A percentile compares a stretch with the other conserved stretches of the same genome.
phyloP scores from a whole-genome alignment of 768 basidiomycete genomes.

The Russula sp. region DNA sequence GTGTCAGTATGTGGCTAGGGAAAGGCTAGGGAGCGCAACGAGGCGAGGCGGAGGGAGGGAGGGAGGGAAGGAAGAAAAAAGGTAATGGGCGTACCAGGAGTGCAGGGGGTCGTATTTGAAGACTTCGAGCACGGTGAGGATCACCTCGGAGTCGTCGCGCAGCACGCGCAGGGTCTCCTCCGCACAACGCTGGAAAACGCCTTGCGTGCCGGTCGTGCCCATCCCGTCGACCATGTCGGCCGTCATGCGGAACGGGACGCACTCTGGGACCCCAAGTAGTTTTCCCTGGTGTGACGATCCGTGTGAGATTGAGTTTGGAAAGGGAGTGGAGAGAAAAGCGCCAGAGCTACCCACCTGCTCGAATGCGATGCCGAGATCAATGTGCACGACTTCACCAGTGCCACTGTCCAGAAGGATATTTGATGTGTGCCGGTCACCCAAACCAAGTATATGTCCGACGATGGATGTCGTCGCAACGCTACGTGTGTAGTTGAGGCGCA shows the following conservation, averaged over 20 bases:
- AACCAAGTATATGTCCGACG: slow-evolving; percentile 85
- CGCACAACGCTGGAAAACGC: slow-evolving; percentile 91
- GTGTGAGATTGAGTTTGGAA: background rate
- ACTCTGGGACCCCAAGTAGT: slow-evolving; percentile 70
- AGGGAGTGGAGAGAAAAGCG: background rate
- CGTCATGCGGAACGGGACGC: slow-evolving; percentile 93
- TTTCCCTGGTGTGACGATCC: slow-evolving; percentile 53
- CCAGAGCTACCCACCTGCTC: slow-evolving; percentile 58
- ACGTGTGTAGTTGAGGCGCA: slow-evolving; percentile 83
- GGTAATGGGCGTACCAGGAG: slow-evolving; percentile 56
- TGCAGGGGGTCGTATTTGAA: slow-evolving; percentile 96
- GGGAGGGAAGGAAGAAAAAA: background rate
- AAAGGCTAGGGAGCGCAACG: background rate
- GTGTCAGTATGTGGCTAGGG: background rate
- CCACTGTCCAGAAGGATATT: slow-evolving; percentile 86
- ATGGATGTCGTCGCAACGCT: slow-evolving; percentile 93
- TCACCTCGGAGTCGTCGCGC: slow-evolving; percentile 74
- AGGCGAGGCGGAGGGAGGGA: background rate
- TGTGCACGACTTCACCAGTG: slow-evolving; percentile 88
- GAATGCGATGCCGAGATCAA: slow-evolving; percentile 95
- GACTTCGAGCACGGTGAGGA: slow-evolving; percentile 93
- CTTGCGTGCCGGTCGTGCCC: slow-evolving; percentile 83
- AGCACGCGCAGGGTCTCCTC: slow-evolving; percentile 93
- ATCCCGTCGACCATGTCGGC: slow-evolving; percentile 92
- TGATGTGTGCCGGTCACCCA: slow-evolving; percentile 88